phyloP scores from a whole-genome alignment of 164 flowering plant species.

The Annona squamosa region DNA sequence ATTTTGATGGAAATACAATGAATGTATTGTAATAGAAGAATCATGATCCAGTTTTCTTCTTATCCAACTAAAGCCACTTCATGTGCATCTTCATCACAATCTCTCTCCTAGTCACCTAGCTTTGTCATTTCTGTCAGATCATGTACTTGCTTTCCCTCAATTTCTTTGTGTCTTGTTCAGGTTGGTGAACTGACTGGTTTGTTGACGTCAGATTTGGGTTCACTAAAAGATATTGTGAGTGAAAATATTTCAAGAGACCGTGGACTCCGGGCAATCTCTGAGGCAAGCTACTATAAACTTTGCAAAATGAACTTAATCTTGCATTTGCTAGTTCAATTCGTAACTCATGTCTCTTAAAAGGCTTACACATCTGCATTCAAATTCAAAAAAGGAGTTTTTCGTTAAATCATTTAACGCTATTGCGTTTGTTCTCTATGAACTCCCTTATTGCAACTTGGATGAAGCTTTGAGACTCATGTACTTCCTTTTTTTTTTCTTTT shows the following conservation, averaged over 20 bases:
- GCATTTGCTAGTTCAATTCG: neutral
- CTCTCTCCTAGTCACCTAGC: neutral
- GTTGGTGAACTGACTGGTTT: constrained; percentile 89
- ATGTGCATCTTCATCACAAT: neutral
- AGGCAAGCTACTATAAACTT: constrained; percentile 89
- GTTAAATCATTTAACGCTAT: neutral
- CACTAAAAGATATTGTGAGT: constrained; percentile 70
- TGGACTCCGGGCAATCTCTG: constrained; percentile 92
- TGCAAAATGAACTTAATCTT: constrained; percentile 50
- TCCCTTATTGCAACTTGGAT: neutral
- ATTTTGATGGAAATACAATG: no score
- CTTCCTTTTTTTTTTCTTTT: neutral
- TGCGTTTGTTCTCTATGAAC: neutral
- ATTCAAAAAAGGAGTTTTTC: neutral
- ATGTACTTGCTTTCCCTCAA: neutral
- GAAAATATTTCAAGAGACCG: constrained; percentile 95
- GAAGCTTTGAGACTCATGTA: neutral
- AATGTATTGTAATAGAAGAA: no score
- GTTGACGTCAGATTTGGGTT: constrained; percentile 89
- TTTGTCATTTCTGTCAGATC: neutral
- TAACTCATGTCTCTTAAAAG: neutral
- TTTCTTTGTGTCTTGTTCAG: constrained; percentile 24
- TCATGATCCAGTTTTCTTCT: no score
- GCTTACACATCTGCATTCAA: neutral
- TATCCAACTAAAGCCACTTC: no score